Percentiles rank a stretch among this genome's conserved stretches.
These are phyloP conservation scores for Trebouxiophyceae sp. DNA, from an alignment of 163 green algal species.

Conservation along the genomic window DNA sequence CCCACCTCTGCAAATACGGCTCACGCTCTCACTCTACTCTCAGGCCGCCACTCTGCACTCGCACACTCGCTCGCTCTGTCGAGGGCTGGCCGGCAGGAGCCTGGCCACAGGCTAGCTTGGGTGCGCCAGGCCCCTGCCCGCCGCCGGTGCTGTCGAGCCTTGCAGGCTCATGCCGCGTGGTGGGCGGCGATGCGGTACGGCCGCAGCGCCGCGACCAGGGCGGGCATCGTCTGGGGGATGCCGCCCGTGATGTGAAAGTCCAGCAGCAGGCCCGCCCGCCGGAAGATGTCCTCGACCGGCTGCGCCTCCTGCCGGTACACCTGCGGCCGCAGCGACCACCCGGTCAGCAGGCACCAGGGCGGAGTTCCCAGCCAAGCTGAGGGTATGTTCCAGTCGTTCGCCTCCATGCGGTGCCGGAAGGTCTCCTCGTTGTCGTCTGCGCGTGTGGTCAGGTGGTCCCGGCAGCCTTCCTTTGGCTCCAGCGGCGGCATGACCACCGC, in stretches of 20 bases:
- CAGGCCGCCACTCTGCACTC: too few relatives aligned
- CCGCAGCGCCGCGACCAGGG: conserved; percentile 54
- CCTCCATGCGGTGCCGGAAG: conserved; percentile 74
- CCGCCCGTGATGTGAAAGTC: conserved; percentile 93
- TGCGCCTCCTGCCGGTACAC: conserved; percentile 72
- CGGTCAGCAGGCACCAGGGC: too few relatives aligned
- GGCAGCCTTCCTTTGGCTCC: conserved; percentile 62
- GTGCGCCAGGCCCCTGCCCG: not conserved
- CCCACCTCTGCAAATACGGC: not conserved
- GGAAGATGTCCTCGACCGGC: conserved; percentile 89
- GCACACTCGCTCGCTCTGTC: too few relatives aligned
- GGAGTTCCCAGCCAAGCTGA: too few relatives aligned
- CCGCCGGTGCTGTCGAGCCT: not conserved
- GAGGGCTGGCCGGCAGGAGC: too few relatives aligned
- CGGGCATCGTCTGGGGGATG: conserved; percentile 92
- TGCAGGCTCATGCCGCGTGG: not conserved
- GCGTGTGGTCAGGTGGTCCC: conserved; percentile 62
- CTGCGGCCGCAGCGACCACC: too few relatives aligned
- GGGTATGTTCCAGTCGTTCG: conserved; percentile 16
- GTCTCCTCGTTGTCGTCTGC: conserved; percentile 86
- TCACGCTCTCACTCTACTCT: not conserved
- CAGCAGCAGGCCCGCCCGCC: conserved; percentile 53
- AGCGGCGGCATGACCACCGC: conserved; percentile 93
- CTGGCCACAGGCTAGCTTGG: too few relatives aligned
- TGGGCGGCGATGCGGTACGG: not conserved